These are phyloP conservation scores for Nelumbo lutea DNA, from an alignment of 164 flowering plant species.

Conservation along the genomic window DNA sequence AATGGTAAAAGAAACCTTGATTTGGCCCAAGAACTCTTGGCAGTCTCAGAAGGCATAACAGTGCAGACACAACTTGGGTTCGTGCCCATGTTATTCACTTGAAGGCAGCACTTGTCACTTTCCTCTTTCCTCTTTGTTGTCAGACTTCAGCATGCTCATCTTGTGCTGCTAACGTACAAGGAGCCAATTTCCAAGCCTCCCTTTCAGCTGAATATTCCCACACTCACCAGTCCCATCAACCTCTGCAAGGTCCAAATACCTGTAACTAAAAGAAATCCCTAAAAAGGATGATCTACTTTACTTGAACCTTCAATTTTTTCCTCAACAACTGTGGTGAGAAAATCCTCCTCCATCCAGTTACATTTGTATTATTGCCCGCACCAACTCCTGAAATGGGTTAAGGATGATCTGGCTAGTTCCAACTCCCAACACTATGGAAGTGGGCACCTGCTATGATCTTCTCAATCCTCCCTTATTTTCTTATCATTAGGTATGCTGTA, in stretches of 20 bases:
- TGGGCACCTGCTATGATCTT: conserved; percentile 17
- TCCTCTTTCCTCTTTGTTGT: no score
- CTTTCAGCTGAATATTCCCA: conserved; percentile 33
- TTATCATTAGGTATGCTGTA: conserved; percentile 36
- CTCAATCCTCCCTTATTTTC: background rate
- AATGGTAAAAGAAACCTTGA: conserved; percentile 60
- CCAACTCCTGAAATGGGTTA: conserved; percentile 3
- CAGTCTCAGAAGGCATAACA: conserved; percentile 61
- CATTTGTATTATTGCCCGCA: conserved; percentile 31
- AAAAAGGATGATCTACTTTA: conserved; percentile 29
- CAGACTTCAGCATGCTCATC: conserved; percentile 31
- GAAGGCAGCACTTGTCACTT: conserved; percentile 30
- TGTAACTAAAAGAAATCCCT: conserved; percentile 20
- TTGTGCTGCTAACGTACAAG: conserved; percentile 49
- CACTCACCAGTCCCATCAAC: conserved; percentile 47
- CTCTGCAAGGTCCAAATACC: conserved; percentile 15
- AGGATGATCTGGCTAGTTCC: background rate
- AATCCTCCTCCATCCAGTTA: background rate
- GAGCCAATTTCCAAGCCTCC: conserved; percentile 47
- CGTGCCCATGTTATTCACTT: conserved; percentile 43
- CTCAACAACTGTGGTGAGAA: conserved; percentile 8
- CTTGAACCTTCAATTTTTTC: conserved; percentile 27
- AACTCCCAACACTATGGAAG: background rate
- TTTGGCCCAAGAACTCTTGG: conserved; percentile 42
- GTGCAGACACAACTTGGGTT: conserved; percentile 72